Evolutionary conservation across 495 filamentous ascomycete genomes (phyloP), one percentile per base, ranked within the genome.

Genomic region (Penicillium antarcticum): DNA sequence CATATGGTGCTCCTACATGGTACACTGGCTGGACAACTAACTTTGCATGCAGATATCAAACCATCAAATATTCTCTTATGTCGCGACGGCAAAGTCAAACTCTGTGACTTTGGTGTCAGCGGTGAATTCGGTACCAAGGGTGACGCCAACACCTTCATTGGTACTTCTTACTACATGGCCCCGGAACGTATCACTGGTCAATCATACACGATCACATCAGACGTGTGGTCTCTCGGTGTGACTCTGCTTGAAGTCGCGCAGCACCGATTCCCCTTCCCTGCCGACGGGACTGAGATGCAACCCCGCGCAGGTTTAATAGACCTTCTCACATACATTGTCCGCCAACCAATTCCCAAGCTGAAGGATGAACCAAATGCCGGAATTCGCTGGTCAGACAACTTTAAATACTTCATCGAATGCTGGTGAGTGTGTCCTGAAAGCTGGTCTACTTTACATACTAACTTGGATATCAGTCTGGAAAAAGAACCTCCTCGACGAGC

Each of bases 401-500:
- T 98, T 71, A 98, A 98, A 65, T 97, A 96, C 67, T 98, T 97
- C 58, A 96, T 98, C 67, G 91, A 95, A 70, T 96, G 91, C 83
- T 97, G 95, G 94, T 97, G 85, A 66, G 90, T 88, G 26, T 12
- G 48, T 29, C 42, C 35, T 14, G 11, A 31, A 14, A 24, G 38
- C 37, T 13, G 26, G 45, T 19, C 34, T 44, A 4, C 2, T 45
- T 29, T 18, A 2, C 17, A 40, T 32, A 50, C 38, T 52, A 50
- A 51, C 54, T 23, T 14, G 37, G 32, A 18, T 45, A 21, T 10
- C 29, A 96, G 92, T 72, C 82, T 97, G 46, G 94, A 97, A 70
- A 98, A 98, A 74, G 91, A 98, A 63, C 85, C 86, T 21, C 74
- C 73, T 51, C 84, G 92, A 62, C 81, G 94, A 56, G 95, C 92